These are phyloP conservation scores for Dictyostelium purpureum DNA, from an alignment of 78 protist genomes.

Conservation along the genomic window DNA sequence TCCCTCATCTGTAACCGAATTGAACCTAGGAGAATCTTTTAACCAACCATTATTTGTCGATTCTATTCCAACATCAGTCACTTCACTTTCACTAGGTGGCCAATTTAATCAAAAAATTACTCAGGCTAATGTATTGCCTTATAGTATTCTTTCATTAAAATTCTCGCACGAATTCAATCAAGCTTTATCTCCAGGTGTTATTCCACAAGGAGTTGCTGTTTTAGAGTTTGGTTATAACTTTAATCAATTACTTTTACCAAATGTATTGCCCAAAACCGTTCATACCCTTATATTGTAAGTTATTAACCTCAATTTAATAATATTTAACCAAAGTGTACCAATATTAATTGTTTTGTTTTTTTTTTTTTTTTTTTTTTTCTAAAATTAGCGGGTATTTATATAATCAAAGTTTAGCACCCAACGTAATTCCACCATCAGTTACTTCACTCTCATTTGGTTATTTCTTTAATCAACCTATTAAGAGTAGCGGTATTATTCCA, in stretches of 20 bases:
- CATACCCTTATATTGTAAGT: no score
- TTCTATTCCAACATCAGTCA: neutral
- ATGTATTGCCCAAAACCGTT: neutral
- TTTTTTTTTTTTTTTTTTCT: no score
- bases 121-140: neutral
- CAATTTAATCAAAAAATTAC: neutral
- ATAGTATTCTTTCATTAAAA: neutral
- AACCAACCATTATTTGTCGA: neutral
- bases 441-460: constrained; percentile 8
- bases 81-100: neutral
- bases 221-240: neutral
- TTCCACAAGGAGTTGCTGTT: neutral
- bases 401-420: neutral
- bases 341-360: no score
- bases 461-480: neutral
- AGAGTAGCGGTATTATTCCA: neutral
- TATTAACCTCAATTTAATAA: no score
- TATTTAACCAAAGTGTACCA: no score
- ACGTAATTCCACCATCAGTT: neutral
- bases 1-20: constrained; percentile 16
- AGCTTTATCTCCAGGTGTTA: neutral
- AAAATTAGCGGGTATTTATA: neutral
- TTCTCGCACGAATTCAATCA: neutral
- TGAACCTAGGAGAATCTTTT: neutral
- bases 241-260: neutral